A percentile compares a stretch with the other conserved stretches of the same genome.
These are phyloP conservation scores for Arthroderma sp. DNA, from an alignment of 2,329 filamentous ascomycete genomes.

Conservation along the genomic window DNA sequence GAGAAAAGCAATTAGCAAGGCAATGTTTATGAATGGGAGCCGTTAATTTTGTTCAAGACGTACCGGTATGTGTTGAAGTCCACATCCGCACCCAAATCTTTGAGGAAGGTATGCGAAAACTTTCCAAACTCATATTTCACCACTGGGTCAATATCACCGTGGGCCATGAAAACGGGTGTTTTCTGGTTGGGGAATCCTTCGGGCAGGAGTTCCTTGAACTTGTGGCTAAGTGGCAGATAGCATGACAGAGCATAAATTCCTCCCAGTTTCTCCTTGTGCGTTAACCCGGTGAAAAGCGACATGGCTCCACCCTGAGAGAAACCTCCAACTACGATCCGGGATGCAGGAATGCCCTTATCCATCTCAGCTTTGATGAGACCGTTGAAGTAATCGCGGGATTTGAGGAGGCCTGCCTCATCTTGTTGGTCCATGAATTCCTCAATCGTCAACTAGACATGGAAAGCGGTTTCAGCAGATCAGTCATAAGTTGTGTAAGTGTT, in stretches of 20 bases:
- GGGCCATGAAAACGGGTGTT: slow-evolving; percentile 78
- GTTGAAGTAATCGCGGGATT: slow-evolving; percentile 63
- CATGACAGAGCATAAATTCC: slow-evolving; percentile 76
- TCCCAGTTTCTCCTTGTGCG: slow-evolving; percentile 59
- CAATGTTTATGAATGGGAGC: too few relatives aligned
- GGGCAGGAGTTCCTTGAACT: slow-evolving; percentile 45
- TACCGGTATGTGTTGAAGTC: slow-evolving; percentile 64
- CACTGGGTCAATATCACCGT: slow-evolving; percentile 65
- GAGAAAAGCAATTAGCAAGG: neutral
- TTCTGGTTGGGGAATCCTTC: slow-evolving; percentile 50
- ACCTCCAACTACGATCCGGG: slow-evolving; percentile 65
- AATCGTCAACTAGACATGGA: slow-evolving; percentile 23
- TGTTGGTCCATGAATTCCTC: slow-evolving; percentile 29
- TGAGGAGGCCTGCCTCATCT: slow-evolving; percentile 56
- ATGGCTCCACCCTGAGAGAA: slow-evolving; percentile 70
- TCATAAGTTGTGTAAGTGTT: neutral
- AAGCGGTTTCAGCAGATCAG: neutral
- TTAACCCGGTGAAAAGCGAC: slow-evolving; percentile 67
- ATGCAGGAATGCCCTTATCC: slow-evolving; percentile 62
- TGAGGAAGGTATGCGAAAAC: slow-evolving; percentile 52
- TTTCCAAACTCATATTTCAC: slow-evolving; percentile 58
- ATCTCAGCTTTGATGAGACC: slow-evolving; percentile 68
- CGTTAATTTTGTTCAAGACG: slow-evolving; percentile 19
- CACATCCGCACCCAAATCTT: slow-evolving; percentile 57
- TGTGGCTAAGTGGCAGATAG: slow-evolving; percentile 61